Evolutionary conservation across 108 stramenopile species (phyloP).

Genomic region (Nitzschia sp.): DNA sequence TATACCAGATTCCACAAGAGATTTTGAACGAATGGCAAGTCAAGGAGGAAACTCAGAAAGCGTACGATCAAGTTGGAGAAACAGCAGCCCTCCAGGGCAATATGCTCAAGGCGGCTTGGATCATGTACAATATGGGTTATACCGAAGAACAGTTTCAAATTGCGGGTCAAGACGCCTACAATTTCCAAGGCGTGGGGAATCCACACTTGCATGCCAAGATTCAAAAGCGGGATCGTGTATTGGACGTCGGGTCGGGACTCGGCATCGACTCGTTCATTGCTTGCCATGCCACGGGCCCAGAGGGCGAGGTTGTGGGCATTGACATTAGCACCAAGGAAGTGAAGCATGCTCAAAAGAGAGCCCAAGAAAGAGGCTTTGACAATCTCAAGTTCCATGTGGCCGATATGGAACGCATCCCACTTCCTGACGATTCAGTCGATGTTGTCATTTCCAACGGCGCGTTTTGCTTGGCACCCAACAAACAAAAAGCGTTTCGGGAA

Average conservation of each 20-base stretch:
- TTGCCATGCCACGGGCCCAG: slow-evolving; percentile 27
- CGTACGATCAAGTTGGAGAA: slow-evolving; percentile 73
- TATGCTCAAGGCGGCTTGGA: slow-evolving; percentile 55
- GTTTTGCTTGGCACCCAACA: slow-evolving; percentile 88
- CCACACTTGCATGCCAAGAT: slow-evolving; percentile 71
- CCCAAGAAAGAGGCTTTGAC: slow-evolving; percentile 38
- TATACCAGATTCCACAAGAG: slow-evolving; percentile 36
- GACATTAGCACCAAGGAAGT: slow-evolving; percentile 69
- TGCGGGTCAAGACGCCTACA: slow-evolving; percentile 68
- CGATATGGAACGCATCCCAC: slow-evolving; percentile 86
- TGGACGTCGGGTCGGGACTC: slow-evolving; percentile 76
- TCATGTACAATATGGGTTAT: slow-evolving; percentile 68
- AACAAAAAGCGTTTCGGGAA: slow-evolving; percentile 75
- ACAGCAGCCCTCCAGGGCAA: slow-evolving; percentile 65
- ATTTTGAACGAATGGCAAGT: slow-evolving; percentile 20
- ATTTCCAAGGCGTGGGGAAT: slow-evolving; percentile 83
- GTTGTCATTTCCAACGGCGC: slow-evolving; percentile 90
- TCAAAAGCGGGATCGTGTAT: slow-evolving; percentile 54
- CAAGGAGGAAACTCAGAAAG: slow-evolving; percentile 61
- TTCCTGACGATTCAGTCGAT: slow-evolving; percentile 78
- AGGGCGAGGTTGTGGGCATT: slow-evolving; percentile 66
- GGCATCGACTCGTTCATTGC: slow-evolving; percentile 80
- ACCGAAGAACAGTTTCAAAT: slow-evolving; percentile 55
- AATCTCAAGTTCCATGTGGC: slow-evolving; percentile 82
- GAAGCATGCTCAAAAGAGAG: slow-evolving; percentile 52